phyloP scores from a whole-genome alignment of 768 basidiomycete species.

The Steccherinum ochraceum region DNA sequence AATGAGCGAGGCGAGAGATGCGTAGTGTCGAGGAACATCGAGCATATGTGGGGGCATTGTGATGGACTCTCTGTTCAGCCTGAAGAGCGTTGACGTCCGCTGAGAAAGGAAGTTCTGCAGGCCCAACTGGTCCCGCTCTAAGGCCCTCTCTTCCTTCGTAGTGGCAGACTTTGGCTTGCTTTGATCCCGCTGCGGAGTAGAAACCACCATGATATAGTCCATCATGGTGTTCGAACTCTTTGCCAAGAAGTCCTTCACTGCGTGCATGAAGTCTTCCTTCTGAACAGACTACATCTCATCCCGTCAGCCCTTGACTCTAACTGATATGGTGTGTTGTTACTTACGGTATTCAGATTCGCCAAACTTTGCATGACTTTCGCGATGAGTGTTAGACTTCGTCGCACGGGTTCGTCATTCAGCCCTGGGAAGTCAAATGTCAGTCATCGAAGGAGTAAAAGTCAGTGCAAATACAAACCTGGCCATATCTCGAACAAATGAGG shows the following conservation, averaged over 20 bases:
- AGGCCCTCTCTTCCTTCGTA: not conserved
- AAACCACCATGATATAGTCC: slow-evolving; percentile 73
- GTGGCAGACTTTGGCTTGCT: slow-evolving; percentile 8
- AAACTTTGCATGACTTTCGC: slow-evolving; percentile 88
- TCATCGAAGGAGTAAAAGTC: not conserved
- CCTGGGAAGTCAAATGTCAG: slow-evolving; percentile 35
- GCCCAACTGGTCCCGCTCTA: slow-evolving; percentile 13
- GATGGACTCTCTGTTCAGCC: slow-evolving; percentile 63
- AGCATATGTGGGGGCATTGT: slow-evolving; percentile 68
- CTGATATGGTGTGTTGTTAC: slow-evolving; percentile 18
- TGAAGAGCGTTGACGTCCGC: slow-evolving; percentile 47
- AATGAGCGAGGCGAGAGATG: slow-evolving; percentile 70
- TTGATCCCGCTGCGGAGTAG: slow-evolving; percentile 37
- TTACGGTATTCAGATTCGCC: slow-evolving; percentile 74
- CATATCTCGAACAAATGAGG: slow-evolving; percentile 79
- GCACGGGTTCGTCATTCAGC: slow-evolving; percentile 57
- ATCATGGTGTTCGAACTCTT: slow-evolving; percentile 64
- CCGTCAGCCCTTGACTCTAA: not conserved
- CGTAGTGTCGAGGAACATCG: slow-evolving; percentile 75
- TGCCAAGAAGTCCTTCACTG: slow-evolving; percentile 66
- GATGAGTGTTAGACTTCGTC: slow-evolving; percentile 77
- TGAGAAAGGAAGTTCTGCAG: slow-evolving; percentile 52
- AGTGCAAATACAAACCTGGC: slow-evolving; percentile 42
- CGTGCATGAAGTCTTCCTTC: slow-evolving; percentile 80
- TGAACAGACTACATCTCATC: slow-evolving; percentile 43